Base-by-base conservation (phyloP, 306 rosid genomes). In the Purshia tridentata region DNA sequence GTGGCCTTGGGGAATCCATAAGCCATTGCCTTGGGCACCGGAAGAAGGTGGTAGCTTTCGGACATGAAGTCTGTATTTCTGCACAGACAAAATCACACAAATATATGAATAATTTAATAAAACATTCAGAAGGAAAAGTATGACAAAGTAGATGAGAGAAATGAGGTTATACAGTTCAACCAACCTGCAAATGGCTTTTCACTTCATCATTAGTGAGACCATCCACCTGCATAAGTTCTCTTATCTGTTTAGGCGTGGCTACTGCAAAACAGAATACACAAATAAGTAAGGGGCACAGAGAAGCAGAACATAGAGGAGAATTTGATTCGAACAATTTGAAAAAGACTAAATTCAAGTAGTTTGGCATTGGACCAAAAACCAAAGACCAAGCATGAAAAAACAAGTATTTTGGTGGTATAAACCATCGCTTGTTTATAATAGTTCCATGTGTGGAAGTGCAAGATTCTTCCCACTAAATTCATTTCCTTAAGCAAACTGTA, bases 141-240 rank as follows among this genome's bases (percentile, higher is more conserved):
- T 4, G 52, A 22, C 8, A 16, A 6, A 16, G n/a, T 3, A 54
- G 15, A 22, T 18, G 14, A 42, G 20, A 65, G 11, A 69, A 29
- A 23, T 4, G 35, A 20, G 60, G 18, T 3, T 39, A 76, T 7
- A 0, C 4, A 45, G n/a, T 73, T 18, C 40, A 65, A 48, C 62
- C 2, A 72, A 88, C 98, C 85, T 93, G 98, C 78, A 93, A 83
- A 83, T 93, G 98, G 80, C 97, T 93, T 76, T 90, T 93, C 67
- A 93, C 98, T 85, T 93, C 98, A 84, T 93, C 98, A 74, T 93
- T 93, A 72, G 98, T 91, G 0, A 93, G 89, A 47, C 91, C 93
- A 13, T 86, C 93, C 59, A 93, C 96, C 50, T 85, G 86, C 98
- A 93, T 91, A 73, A 89, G 74, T 69, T 93, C 98, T 80, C 93